Evolutionary conservation across 1,284 basidiomycete species (phyloP).

Genomic region (Coniophora puteana): DNA sequence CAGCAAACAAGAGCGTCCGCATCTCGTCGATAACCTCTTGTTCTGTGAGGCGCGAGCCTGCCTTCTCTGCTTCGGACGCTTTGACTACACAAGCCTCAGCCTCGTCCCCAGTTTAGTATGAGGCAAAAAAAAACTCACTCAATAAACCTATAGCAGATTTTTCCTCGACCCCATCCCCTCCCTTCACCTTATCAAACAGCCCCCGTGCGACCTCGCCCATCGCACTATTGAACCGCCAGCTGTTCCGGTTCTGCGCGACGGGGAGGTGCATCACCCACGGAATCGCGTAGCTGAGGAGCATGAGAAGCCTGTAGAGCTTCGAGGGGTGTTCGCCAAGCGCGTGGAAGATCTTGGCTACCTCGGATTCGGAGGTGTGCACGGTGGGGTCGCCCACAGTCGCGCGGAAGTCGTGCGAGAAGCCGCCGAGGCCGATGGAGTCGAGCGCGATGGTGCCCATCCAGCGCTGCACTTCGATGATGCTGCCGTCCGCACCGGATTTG

Average conservation of each 20-base stretch:
- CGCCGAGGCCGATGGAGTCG: slow-evolving; percentile 52
- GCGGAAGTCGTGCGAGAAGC: no score
- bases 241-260: slow-evolving; percentile 31
- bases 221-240: slow-evolving; percentile 31
- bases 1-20: slow-evolving; percentile 31
- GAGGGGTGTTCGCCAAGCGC: slow-evolving; percentile 29
- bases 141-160: slow-evolving; percentile 50
- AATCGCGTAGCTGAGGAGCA: slow-evolving; percentile 37
- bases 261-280: slow-evolving; percentile 41
- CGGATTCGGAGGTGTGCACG: slow-evolving; percentile 39
- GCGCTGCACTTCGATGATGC: slow-evolving; percentile 46
- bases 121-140: slow-evolving; percentile 28
- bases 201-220: slow-evolving; percentile 35
- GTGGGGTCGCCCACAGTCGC: slow-evolving; percentile 49
- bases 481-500: slow-evolving; percentile 21
- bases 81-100: slow-evolving; percentile 24
- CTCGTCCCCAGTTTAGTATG: background rate
- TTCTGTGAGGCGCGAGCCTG: slow-evolving; percentile 46
- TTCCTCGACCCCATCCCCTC: slow-evolving; percentile 26
- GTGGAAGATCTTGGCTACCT: slow-evolving; percentile 42
- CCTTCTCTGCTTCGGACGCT: slow-evolving; percentile 43
- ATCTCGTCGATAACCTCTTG: slow-evolving; percentile 48
- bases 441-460: slow-evolving; percentile 35
- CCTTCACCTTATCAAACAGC: slow-evolving; percentile 31
- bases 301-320: slow-evolving; percentile 28